A percentile compares a stretch with the other conserved stretches of the same genome.
Evolutionary conservation across 1,284 basidiomycete genomes (phyloP).

Genomic region (Cystobasidium slooffiae): DNA sequence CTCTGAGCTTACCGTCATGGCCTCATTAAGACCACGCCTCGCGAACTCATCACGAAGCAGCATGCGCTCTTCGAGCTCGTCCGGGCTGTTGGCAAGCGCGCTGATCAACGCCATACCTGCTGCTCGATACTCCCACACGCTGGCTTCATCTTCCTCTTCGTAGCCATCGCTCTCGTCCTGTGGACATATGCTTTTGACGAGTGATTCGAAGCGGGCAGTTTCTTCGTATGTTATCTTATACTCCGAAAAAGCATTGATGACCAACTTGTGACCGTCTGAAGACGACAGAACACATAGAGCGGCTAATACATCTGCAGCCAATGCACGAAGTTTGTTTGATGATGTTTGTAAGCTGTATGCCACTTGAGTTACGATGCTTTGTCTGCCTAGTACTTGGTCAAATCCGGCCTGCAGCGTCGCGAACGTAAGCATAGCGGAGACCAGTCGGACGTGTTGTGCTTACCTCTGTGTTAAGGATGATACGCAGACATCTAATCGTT

Average conservation of each 20-base stretch:
- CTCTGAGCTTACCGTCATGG: constrained; percentile 68
- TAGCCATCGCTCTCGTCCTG: constrained; percentile 56
- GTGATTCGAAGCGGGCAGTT: constrained; percentile 75
- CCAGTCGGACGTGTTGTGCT: constrained; percentile 52
- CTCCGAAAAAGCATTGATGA: constrained; percentile 78
- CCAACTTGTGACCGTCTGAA: constrained; percentile 71
- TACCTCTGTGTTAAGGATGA: constrained; percentile 82
- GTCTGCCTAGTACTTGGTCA: constrained; percentile 68
- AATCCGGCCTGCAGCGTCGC: constrained; percentile 67
- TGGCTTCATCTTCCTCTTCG: constrained; percentile 65
- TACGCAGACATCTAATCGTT: constrained; percentile 76
- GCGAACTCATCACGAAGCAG: constrained; percentile 77
- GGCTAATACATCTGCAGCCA: constrained; percentile 77
- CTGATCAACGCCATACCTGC: constrained; percentile 79
- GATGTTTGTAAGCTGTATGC: constrained; percentile 70
- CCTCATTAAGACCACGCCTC: constrained; percentile 78
- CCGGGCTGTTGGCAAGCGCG: constrained; percentile 75
- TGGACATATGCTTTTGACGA: constrained; percentile 69
- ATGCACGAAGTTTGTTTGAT: constrained; percentile 70
- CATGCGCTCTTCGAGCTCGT: constrained; percentile 76
- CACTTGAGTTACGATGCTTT: constrained; percentile 71
- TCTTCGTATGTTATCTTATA: constrained; percentile 74
- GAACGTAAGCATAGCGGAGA: constrained; percentile 37
- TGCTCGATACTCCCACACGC: constrained; percentile 78
- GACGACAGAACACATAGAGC: constrained; percentile 78